phyloP scores from a whole-genome alignment of 1,139 yeast genomes.

The Diutina sp. region DNA sequence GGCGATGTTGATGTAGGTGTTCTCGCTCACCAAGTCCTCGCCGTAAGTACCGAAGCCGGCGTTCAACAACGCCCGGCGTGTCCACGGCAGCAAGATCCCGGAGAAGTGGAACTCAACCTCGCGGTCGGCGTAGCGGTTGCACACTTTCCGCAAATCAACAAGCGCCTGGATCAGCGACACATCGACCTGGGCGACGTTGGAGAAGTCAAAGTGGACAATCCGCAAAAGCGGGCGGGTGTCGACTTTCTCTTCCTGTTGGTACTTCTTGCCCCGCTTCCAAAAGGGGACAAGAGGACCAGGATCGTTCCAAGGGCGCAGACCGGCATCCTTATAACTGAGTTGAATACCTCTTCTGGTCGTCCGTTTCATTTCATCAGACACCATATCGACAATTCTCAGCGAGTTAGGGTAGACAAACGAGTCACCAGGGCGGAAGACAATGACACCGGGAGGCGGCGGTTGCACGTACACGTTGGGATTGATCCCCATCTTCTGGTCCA shows the following conservation, averaged over 20 bases:
- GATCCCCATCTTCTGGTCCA: slow-evolving; percentile 24
- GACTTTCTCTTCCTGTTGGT: slow-evolving; percentile 9
- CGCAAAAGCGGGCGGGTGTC: slow-evolving; percentile 57
- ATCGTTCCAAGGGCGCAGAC: slow-evolving; percentile 86
- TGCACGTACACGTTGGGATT: slow-evolving; percentile 45
- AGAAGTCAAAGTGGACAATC: slow-evolving; percentile 69
- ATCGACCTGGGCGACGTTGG: slow-evolving; percentile 64
- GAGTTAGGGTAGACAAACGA: slow-evolving; percentile 74
- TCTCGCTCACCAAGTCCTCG: slow-evolving; percentile 26
- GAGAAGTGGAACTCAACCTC: slow-evolving; percentile 86
- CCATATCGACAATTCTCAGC: slow-evolving; percentile 57
- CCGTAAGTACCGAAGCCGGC: slow-evolving; percentile 68
- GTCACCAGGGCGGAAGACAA: slow-evolving; percentile 77
- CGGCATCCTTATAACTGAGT: slow-evolving; percentile 29
- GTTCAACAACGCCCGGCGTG: slow-evolving; percentile 59
- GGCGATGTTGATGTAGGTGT: slow-evolving; percentile 29
- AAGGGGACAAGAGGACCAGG: slow-evolving; percentile 51
- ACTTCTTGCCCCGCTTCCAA: slow-evolving; percentile 6
- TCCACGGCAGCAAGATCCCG: slow-evolving; percentile 80
- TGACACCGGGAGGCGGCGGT: slow-evolving; percentile 85
- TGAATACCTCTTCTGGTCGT: slow-evolving; percentile 51
- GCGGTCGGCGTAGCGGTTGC: slow-evolving; percentile 64
- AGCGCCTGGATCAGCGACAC: slow-evolving; percentile 70
- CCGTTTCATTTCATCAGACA: slow-evolving; percentile 55
- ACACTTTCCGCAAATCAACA: slow-evolving; percentile 61